Evolutionary conservation across 192 early-diverging fungal species (phyloP), one percentile per base, ranked within the genome.

Genomic region (Endogone sp.): DNA sequence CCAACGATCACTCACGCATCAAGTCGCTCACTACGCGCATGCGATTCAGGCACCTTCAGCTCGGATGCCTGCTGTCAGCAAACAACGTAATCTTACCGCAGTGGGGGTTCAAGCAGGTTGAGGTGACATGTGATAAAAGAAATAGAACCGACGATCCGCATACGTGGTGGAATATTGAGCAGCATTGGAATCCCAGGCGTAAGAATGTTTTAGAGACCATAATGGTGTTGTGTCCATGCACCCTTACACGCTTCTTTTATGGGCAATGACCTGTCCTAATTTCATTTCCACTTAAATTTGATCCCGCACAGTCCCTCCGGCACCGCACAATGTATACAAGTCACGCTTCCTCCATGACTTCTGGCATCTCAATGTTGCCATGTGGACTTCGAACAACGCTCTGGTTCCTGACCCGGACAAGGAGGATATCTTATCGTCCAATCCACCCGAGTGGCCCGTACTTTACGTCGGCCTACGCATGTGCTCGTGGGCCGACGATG

Each of bases 331-430:
- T 10, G 78, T 83, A 3, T 93, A 91, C 78, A 89, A 81, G 62
- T 86, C 92, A 29, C 81, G 80, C 26, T 98, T 98, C 73, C 76
- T 92, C 67, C 81, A 85, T 62, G 90, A 98, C 76, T 93, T 98
- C 77, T 82, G 88, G 65, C 93, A 94, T 66, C 79, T 98, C 66
- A 98, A 98, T 71, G 86, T 93, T 13, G 94, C 91, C 21, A 99
- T 99, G 97, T 96, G 93, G 89, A 91, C 90, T 2, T 90, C 91
- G 21, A 99, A 99, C 85, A 99, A 98, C 72, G 96, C 95, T 9
- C 78, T 99, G 66, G 84, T 92, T 37, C 94, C 94, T 0, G 93
- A 98, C 73, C 90, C 89, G 21, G 93, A 98, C 78, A 97, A 96
- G 79, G 87, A 93, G 69, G 96, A 96, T 71, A 66, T 71, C 0